A percentile compares a stretch with the other conserved stretches of the same genome.
These are phyloP conservation scores for Aspergillus avenaceus DNA, from an alignment of 495 filamentous ascomycete species.

Conservation along the genomic window DNA sequence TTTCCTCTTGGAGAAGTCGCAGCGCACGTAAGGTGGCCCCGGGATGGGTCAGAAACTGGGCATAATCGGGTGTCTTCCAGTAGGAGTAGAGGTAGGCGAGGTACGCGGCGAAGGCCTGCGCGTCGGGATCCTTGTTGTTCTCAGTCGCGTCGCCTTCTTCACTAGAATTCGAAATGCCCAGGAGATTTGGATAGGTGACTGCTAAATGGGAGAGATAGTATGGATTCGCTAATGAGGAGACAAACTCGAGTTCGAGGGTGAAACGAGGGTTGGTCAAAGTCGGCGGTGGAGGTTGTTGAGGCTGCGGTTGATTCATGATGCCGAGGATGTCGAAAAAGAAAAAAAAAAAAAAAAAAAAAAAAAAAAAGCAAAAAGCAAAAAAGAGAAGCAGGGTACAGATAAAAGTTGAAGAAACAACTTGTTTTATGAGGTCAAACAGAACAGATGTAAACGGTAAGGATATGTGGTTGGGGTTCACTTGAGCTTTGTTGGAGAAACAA, in stretches of 20 bases:
- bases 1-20: slow-evolving; percentile 76
- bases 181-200: slow-evolving; percentile 49
- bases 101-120: slow-evolving; percentile 71
- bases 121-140: slow-evolving; percentile 49
- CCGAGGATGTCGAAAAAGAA: neutral
- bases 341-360: neutral
- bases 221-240: slow-evolving; percentile 81
- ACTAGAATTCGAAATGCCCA: slow-evolving; percentile 33
- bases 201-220: slow-evolving; percentile 81
- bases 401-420: neutral
- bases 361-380: no score
- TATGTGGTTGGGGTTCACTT: no score
- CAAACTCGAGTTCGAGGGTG: slow-evolving; percentile 59
- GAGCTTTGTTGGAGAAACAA: no score
- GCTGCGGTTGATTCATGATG: slow-evolving; percentile 15
- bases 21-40: slow-evolving; percentile 79
- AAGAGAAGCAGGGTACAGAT: neutral
- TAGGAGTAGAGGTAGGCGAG: slow-evolving; percentile 78
- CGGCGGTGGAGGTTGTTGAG: slow-evolving; percentile 29
- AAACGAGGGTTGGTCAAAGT: slow-evolving; percentile 41
- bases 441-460: no score
- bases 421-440: no score
- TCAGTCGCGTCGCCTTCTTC: slow-evolving; percentile 33
- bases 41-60: slow-evolving; percentile 76
- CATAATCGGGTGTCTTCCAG: slow-evolving; percentile 77